Percentiles rank a stretch among this genome's conserved stretches.
Evolutionary conservation across 2,329 filamentous ascomycete genomes (phyloP).

Genomic region (Rutstroemia sp.): DNA sequence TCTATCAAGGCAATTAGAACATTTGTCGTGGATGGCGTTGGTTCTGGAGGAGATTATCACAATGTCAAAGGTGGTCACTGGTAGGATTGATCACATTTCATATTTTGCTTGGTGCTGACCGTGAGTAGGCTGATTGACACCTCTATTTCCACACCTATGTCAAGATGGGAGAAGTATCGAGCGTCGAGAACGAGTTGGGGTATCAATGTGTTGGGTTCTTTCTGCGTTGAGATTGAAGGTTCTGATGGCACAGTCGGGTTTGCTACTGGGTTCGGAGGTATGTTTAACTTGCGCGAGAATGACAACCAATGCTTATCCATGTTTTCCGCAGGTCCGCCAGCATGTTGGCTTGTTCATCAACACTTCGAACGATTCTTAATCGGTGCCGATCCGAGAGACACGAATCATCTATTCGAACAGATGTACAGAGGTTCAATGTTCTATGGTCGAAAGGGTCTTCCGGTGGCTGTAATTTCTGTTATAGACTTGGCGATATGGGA

Average conservation of each 20-base stretch:
- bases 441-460: slow-evolving; percentile 88
- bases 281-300: neutral
- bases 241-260: slow-evolving; percentile 89
- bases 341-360: slow-evolving; percentile 88
- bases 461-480: slow-evolving; percentile 85
- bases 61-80: slow-evolving; percentile 74
- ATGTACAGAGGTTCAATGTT: slow-evolving; percentile 97
- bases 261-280: slow-evolving; percentile 84
- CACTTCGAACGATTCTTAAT: slow-evolving; percentile 91
- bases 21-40: slow-evolving; percentile 60
- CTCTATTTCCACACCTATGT: slow-evolving; percentile 88
- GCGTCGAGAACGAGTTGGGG: slow-evolving; percentile 87
- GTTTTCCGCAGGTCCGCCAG: slow-evolving; percentile 58
- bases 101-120: neutral
- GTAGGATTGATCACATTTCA: slow-evolving; percentile 33
- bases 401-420: slow-evolving; percentile 87
- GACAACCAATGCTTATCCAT: slow-evolving; percentile 5
- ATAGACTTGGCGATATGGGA: slow-evolving; percentile 94
- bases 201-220: slow-evolving; percentile 90
- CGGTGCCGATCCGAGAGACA: slow-evolving; percentile 82
- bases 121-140: slow-evolving; percentile 76
- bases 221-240: slow-evolving; percentile 83
- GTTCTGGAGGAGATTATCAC: slow-evolving; percentile 75
- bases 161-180: slow-evolving; percentile 80
- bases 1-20: slow-evolving; percentile 70